Evolutionary conservation across 306 rosid species (phyloP).

Genomic region (Quercus wislizeni): DNA sequence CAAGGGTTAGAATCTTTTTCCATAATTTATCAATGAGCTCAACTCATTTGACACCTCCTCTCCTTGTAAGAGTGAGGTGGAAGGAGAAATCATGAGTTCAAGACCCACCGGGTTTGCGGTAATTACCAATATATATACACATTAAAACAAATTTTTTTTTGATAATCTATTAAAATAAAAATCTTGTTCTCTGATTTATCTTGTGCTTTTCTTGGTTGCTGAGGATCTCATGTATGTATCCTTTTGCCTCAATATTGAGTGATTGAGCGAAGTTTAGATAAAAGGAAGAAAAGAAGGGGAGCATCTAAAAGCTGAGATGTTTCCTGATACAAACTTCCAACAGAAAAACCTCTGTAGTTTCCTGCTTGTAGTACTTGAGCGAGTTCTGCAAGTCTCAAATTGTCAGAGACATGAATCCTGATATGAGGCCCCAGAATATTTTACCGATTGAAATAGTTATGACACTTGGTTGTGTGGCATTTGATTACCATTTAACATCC

Average conservation of each 20-base stretch:
- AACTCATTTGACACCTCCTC: no score
- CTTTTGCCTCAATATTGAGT: background rate
- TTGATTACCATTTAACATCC: background rate
- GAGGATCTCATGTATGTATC: background rate
- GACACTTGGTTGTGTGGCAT: background rate
- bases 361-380: constrained; percentile 74
- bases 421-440: background rate
- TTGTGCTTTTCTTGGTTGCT: constrained; percentile 4
- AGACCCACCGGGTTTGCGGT: no score
- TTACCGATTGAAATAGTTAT: background rate
- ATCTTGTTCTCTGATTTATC: background rate
- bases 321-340: constrained; percentile 88
- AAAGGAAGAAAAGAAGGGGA: constrained; percentile 92
- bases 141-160: no score
- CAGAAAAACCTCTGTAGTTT: constrained; percentile 58
- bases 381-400: constrained; percentile 66
- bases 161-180: no score
- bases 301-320: constrained; percentile 70
- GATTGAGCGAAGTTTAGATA: constrained; percentile 14
- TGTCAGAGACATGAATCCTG: constrained; percentile 45
- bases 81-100: no score
- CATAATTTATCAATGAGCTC: no score
- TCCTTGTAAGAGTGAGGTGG: no score
- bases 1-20: background rate
- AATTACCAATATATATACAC: no score